Base-by-base conservation (phyloP, 208 protist species). In the Porcisia hertigi region DNA sequence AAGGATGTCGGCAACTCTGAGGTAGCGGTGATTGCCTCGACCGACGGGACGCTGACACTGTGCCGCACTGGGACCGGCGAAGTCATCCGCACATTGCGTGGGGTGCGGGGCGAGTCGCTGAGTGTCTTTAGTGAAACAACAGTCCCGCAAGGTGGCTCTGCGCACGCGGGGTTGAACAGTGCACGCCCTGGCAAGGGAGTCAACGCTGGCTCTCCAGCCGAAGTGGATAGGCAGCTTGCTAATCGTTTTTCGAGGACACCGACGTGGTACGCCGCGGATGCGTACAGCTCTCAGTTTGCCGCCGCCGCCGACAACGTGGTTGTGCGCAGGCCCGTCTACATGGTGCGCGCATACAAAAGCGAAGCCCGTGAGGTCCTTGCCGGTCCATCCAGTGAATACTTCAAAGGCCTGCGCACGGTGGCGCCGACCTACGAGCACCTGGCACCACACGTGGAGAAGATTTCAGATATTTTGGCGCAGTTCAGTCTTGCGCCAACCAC, bases 1-100 rank as follows among this genome's bases (percentile, higher is more conserved):
- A 62, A 72, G 16, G 81, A 82, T 0, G 57, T 94, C n/a, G 92
- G 90, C n/a, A 90, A 88, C 76, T 86, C 92, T 5, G 91, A 97
- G 78, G 83, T 96, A 18, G 76, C 91, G n/a, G 88, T 85, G 20
- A 79, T 91, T 18, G 62, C 83, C 18, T 80, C 89, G 25, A 94
- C 94, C 60, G 94, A 97, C 71, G 90, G 94, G 41, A 95, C 94
- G 25, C 49, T 95, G 49, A 97, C 92, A n/a, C 81, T 97, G 20
- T 75, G 92, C 55, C 86, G 92, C 63, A 82, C 85, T 20, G 75
- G 75, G 39, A 91, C 86, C 1, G 92, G 88, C 20, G 94, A 96
- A 72, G 76, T 92, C 54, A 78, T 97, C 66, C 92, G 92, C 58
- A 94, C 89, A 1, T 82, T 96, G 77, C 82, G 94, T 60, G 94